phyloP scores from a whole-genome alignment of 345 rosid genomes.

The Lepidium sativum region DNA sequence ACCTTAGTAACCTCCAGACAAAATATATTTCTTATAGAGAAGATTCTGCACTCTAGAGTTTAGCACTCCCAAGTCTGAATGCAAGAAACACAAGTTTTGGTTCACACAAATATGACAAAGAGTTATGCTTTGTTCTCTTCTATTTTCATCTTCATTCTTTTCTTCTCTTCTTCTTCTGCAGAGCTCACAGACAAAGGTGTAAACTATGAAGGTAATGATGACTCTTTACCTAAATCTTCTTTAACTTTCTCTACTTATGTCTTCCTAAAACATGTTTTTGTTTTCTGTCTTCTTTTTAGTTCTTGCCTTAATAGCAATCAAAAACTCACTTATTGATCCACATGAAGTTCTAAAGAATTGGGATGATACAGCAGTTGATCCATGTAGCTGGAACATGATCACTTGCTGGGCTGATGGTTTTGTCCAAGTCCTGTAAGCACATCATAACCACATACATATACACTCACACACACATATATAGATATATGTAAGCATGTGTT shows the following conservation, averaged over 20 bases:
- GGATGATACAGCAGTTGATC: slow-evolving; percentile 79
- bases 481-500: background rate
- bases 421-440: slow-evolving; percentile 67
- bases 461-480: background rate
- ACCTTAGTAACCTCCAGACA: slow-evolving; percentile 1
- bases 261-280: background rate
- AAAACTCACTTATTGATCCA: slow-evolving; percentile 47
- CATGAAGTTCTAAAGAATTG: slow-evolving; percentile 53
- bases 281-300: slow-evolving; percentile 35
- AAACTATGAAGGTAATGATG: slow-evolving; percentile 68
- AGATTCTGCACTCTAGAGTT: background rate
- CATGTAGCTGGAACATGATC: slow-evolving; percentile 81
- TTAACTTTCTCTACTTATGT: background rate
- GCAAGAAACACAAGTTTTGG: slow-evolving; percentile 2
- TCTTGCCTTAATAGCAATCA: slow-evolving; percentile 64
- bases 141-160: slow-evolving; percentile 15
- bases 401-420: slow-evolving; percentile 59
- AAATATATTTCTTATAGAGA: background rate
- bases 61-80: background rate
- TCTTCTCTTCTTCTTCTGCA: slow-evolving; percentile 36
- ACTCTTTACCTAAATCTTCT: background rate
- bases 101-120: slow-evolving; percentile 7
- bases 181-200: slow-evolving; percentile 73
- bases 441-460: background rate
- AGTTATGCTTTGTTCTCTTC: slow-evolving; percentile 20